Evolutionary conservation across 2,329 filamentous ascomycete species (phyloP), one percentile per base, ranked within the genome.

Genomic region (Phialophora macrospora): DNA sequence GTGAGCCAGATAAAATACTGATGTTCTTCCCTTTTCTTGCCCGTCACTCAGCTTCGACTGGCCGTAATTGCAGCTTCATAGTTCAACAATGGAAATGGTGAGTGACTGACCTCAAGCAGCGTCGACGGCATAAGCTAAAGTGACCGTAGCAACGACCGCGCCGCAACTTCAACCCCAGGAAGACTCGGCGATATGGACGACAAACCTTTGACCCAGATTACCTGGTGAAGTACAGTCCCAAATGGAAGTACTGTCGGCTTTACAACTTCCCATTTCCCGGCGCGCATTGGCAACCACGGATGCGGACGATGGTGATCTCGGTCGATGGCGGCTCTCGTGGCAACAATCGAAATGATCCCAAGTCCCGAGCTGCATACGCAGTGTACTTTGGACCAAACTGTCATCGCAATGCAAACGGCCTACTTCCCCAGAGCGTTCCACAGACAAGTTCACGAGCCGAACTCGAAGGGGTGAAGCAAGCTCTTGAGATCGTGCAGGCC

Each of bases 371-470:
- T 4, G 64, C 64, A 7, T 71, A 62, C 34, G 69, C 64, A 8
- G 69, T 72, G 26, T 72, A 44, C 52, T 71, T 72, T 52, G 69
- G 70, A n/a, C 63, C 60, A 5, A 41, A 63, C 32, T 72, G 65
- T 51, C 54, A 26, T 14, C 68, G 64, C 54, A 72, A 72, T 32
- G 38, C 20, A 12, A 61, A 34, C 38, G 68, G 68, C n/a, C 17
- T 62, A 22, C 61, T 72, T 20, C 46, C 59, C 14, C 60, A 12
- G 7, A 24, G 52, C 20, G 67, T 48, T 48, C 57, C 68, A 7
- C 80, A 82, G 65, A 85, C 78, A 22, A 85, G 79, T 75, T 84
- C 85, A 68, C 78, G 84, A 4, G 85, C 85, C 2, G 83, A 86
- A 72, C 79, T 87, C 6, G 84, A 84, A 14, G 84, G 84, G 5